A percentile compares a stretch with the other conserved stretches of the same genome.
Evolutionary conservation across 2,329 filamentous ascomycete species (phyloP).

Genomic region (Arthrobotrys sphaeroides): DNA sequence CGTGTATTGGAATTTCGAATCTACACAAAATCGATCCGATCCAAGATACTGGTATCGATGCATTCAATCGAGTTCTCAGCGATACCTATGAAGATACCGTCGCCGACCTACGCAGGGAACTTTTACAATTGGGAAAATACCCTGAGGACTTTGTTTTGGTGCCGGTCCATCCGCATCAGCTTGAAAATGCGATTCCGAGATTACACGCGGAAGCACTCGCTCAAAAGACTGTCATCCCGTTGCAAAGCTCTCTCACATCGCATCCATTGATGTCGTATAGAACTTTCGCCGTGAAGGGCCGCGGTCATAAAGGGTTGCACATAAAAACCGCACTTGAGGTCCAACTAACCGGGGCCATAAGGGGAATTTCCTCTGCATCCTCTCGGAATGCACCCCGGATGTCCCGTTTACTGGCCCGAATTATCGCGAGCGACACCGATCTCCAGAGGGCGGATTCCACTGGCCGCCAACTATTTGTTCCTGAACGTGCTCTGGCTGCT

Average conservation of each 20-base stretch:
- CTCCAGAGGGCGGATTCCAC: conserved; percentile 14
- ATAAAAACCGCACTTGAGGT: conserved; percentile 36
- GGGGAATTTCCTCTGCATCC: conserved; percentile 29
- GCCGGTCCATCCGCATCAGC: conserved; percentile 34
- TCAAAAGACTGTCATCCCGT: not conserved
- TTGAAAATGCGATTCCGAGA: conserved; percentile 33
- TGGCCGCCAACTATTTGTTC: conserved; percentile 18
- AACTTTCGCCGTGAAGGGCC: conserved; percentile 8
- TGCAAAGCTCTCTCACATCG: conserved; percentile 3
- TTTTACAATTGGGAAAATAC: not conserved
- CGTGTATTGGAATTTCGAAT: not conserved
- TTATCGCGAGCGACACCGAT: conserved; percentile 22
- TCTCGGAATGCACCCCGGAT: conserved; percentile 30
- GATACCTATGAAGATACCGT: not conserved
- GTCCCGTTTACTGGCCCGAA: conserved; percentile 22
- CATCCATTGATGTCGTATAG: conserved; percentile 28
- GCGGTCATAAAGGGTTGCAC: conserved; percentile 2
- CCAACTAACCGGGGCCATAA: conserved; percentile 31
- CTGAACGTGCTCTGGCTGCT: conserved; percentile 20
- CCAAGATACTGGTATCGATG: conserved; percentile 4
- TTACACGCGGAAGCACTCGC: conserved; percentile 13
- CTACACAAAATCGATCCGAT: not conserved
- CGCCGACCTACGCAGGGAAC: not conserved
- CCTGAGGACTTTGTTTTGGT: conserved; percentile 13
- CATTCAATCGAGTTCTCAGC: not conserved